Percentiles rank a stretch among this genome's conserved stretches.
These are phyloP conservation scores for Cairneyella variabilis DNA, from an alignment of 495 filamentous ascomycete genomes.

Conservation along the genomic window DNA sequence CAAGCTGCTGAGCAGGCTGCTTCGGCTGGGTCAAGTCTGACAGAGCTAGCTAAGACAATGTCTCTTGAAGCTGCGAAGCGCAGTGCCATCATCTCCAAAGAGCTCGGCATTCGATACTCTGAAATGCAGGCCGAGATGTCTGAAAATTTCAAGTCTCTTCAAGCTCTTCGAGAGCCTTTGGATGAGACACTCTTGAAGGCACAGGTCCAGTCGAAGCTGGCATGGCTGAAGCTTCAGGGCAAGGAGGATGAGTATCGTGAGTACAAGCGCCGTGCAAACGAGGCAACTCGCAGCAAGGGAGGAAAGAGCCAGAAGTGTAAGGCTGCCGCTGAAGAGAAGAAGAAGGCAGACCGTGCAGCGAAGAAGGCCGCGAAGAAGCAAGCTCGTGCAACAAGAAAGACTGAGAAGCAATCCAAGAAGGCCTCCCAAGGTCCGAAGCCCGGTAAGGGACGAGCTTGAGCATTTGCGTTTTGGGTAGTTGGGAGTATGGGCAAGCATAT, in stretches of 20 bases:
- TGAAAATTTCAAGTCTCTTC: slow-evolving; percentile 11
- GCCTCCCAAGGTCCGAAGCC: too few species aligned
- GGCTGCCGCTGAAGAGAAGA: not conserved
- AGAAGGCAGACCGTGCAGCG: slow-evolving; percentile 9
- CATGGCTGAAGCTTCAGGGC: slow-evolving; percentile 26
- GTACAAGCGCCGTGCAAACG: slow-evolving; percentile 19
- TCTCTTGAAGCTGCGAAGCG: slow-evolving; percentile 25
- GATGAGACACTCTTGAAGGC: slow-evolving; percentile 19
- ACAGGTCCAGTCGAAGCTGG: slow-evolving; percentile 24
- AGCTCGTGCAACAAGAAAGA: slow-evolving; percentile 10
- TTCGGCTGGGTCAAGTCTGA: slow-evolving; percentile 1
- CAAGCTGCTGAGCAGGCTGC: slow-evolving; percentile 17
- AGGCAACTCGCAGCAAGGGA: slow-evolving; percentile 4
- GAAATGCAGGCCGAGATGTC: slow-evolving; percentile 17
- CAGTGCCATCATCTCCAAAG: slow-evolving; percentile 26
- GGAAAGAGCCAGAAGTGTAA: not conserved
- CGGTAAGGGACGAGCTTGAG: not conserved
- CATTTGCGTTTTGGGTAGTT: slow-evolving; percentile 8
- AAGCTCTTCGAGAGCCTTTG: slow-evolving; percentile 16
- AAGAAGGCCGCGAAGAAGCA: slow-evolving; percentile 18
- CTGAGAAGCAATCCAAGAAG: too few species aligned
- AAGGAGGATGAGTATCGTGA: slow-evolving; percentile 20
- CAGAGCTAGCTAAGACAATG: slow-evolving; percentile 17
- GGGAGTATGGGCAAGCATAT: slow-evolving; percentile 13
- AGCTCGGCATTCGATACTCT: slow-evolving; percentile 18